Percentiles rank a stretch among this genome's conserved stretches.
phyloP scores from a whole-genome alignment of 306 rosid species.

The Glycyrrhiza uralensis region DNA sequence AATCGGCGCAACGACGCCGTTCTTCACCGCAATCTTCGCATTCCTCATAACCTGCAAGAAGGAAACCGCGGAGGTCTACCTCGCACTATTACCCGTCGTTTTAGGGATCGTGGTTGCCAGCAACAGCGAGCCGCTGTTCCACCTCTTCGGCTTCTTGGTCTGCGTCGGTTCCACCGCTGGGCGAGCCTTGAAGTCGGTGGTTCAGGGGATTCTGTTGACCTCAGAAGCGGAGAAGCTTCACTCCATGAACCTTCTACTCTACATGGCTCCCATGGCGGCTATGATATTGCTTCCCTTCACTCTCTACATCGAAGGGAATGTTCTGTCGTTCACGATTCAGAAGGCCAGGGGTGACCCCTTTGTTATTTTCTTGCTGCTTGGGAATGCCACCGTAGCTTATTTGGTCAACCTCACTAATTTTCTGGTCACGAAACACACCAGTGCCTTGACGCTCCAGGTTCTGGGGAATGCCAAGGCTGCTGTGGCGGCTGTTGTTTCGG shows the following conservation, averaged over 20 bases:
- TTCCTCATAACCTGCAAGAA: conserved; percentile 71
- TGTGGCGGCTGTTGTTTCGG: conserved; percentile 89
- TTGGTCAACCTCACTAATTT: conserved; percentile 88
- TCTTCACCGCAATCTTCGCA: conserved; percentile 82
- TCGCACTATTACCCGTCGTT: conserved; percentile 77
- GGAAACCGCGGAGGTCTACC: conserved; percentile 68
- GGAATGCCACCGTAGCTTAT: conserved; percentile 93
- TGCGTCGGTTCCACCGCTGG: conserved; percentile 91
- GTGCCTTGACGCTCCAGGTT: conserved; percentile 88
- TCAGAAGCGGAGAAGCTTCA: conserved; percentile 90
- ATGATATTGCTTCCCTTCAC: conserved; percentile 67
- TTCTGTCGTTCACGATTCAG: conserved; percentile 49
- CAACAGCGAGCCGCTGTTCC: conserved; percentile 80
- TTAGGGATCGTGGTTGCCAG: conserved; percentile 77
- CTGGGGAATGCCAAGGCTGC: conserved; percentile 94
- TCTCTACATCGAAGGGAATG: conserved; percentile 86
- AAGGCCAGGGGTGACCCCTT: conserved; percentile 57
- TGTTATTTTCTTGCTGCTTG: conserved; percentile 58
- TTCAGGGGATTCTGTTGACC: conserved; percentile 74
- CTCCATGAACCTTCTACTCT: conserved; percentile 83
- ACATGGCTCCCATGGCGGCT: conserved; percentile 93
- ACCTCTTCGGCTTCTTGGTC: conserved; percentile 70
- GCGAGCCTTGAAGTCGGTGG: conserved; percentile 83
- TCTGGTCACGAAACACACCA: conserved; percentile 85
- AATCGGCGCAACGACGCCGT: conserved; percentile 90